Evolutionary conservation across 23 red algal species (phyloP).

Genomic region (Gracilaria gracilis): DNA sequence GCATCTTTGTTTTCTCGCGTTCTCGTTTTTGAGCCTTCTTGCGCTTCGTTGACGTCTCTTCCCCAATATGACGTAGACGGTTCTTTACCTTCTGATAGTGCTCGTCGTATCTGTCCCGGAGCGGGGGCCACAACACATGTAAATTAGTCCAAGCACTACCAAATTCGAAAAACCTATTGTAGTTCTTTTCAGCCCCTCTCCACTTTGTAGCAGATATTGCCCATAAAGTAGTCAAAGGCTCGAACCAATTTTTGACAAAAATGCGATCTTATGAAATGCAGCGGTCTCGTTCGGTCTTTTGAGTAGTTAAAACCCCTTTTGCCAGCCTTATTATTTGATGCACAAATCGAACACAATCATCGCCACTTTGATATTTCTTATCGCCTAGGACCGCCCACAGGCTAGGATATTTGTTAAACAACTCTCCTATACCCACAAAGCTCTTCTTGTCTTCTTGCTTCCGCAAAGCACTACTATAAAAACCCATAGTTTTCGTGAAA

Average conservation of each 20-base stretch:
- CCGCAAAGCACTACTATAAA: no score
- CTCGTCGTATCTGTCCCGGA: background rate
- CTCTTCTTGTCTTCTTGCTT: background rate
- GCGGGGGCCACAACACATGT: background rate
- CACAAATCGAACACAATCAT: conserved; percentile 8
- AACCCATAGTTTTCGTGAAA: conserved; percentile 16
- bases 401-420: conserved; percentile 14
- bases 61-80: background rate
- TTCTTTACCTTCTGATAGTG: background rate
- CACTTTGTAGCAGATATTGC: background rate
- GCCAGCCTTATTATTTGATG: no score
- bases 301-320: background rate
- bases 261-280: conserved; percentile 31
- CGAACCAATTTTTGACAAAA: conserved; percentile 50
- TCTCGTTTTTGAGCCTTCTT: background rate
- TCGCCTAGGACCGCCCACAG: conserved; percentile 12
- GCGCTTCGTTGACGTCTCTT: background rate
- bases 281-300: conserved; percentile 11
- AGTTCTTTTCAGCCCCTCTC: background rate
- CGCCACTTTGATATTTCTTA: conserved; percentile 20
- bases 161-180: background rate
- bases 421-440: no score
- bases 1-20: background rate
- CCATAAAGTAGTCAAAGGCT: background rate
- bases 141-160: background rate